Conservation (phyloP, 306 rosid genomes). For the Macrotyloma uniflorum region DNA sequence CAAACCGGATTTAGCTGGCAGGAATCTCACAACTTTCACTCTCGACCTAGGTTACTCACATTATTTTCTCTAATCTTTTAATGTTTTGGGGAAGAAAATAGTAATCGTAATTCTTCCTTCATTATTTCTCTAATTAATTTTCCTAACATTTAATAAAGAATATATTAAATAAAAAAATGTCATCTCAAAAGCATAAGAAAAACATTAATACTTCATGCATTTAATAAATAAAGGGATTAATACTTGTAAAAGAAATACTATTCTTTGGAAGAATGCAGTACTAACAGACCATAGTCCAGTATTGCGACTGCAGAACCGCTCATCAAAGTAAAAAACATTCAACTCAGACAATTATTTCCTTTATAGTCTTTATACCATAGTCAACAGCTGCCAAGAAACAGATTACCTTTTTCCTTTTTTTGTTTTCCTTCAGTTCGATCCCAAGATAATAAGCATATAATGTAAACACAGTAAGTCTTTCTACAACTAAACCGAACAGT, state of each 20-base stretch:
- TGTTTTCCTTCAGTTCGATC: slow-evolving; percentile 30
- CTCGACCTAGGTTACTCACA: neutral
- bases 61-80: neutral
- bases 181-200: neutral
- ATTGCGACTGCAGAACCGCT: neutral
- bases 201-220: neutral
- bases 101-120: neutral
- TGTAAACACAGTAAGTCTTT: slow-evolving; percentile 55
- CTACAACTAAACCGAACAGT: slow-evolving; percentile 72
- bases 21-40: neutral
- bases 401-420: slow-evolving; percentile 19
- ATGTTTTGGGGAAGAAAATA: neutral
- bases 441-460: slow-evolving; percentile 45
- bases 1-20: slow-evolving; percentile 41
- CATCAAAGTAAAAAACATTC: slow-evolving; percentile 21
- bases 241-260: neutral
- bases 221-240: neutral
- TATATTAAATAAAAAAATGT: neutral
- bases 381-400: slow-evolving; percentile 58
- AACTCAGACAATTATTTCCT: slow-evolving; percentile 37
- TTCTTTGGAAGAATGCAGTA: slow-evolving; percentile 7
- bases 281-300: neutral
- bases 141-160: neutral
- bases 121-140: neutral
- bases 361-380: slow-evolving; percentile 41